Evolutionary conservation across 2,329 filamentous ascomycete genomes (phyloP).

Genomic region (Xylariaceae sp.): DNA sequence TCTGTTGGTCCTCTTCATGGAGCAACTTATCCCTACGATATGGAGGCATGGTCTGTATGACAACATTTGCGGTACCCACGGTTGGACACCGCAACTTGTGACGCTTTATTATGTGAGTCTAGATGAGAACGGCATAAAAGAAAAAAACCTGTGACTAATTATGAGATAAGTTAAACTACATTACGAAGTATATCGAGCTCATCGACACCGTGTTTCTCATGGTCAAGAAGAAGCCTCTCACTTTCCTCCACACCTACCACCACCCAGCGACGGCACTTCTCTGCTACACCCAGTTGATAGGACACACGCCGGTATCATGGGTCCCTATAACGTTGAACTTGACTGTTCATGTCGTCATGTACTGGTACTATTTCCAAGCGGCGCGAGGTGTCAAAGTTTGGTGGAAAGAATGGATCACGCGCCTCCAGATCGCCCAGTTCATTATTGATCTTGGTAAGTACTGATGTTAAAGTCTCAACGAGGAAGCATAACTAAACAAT

Average conservation of each 20-base stretch:
- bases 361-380: slow-evolving; percentile 99
- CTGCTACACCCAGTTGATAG: slow-evolving; percentile 93
- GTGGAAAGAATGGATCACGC: slow-evolving; percentile 99
- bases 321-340: slow-evolving; percentile 88
- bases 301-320: slow-evolving; percentile 88
- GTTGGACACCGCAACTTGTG: slow-evolving; percentile 87
- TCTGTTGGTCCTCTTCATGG: slow-evolving; percentile 78
- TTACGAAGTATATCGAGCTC: slow-evolving; percentile 94
- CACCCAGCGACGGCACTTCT: slow-evolving; percentile 92
- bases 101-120: slow-evolving; percentile 80
- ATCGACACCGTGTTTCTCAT: slow-evolving; percentile 93
- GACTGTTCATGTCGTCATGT: slow-evolving; percentile 94
- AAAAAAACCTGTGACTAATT: slow-evolving; percentile 32
- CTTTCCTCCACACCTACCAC: slow-evolving; percentile 97
- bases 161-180: slow-evolving; percentile 74
- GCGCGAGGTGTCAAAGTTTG: slow-evolving; percentile 89
- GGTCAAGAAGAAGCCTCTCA: slow-evolving; percentile 98
- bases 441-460: slow-evolving; percentile 84
- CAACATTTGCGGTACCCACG: slow-evolving; percentile 72
- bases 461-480: not conserved
- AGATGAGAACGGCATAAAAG: not conserved
- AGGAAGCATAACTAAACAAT: not conserved
- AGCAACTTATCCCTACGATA: slow-evolving; percentile 84
- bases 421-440: slow-evolving; percentile 93
- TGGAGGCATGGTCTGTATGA: slow-evolving; percentile 77